Evolutionary conservation across 2,329 filamentous ascomycete species (phyloP).

Genomic region (Aureobasidium zeae): DNA sequence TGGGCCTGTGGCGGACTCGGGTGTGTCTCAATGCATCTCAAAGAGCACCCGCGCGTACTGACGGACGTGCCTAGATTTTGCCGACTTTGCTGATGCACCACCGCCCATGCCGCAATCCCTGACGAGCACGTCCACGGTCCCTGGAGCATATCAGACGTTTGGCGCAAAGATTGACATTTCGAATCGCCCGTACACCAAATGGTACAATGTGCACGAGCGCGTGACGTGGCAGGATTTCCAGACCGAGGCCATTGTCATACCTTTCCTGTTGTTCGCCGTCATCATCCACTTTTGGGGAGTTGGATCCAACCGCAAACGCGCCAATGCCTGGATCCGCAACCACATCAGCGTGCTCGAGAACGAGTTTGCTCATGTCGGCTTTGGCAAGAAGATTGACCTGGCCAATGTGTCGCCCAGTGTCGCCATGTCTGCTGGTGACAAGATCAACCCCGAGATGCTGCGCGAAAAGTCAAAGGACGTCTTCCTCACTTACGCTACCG

Average conservation of each 20-base stretch:
- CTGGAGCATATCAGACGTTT: conserved; percentile 36
- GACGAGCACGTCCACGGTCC: conserved; percentile 35
- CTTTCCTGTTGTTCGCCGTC: conserved; percentile 64
- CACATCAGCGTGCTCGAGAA: conserved; percentile 61
- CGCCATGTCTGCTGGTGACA: conserved; percentile 27
- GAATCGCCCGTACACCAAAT: conserved; percentile 70
- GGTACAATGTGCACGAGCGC: conserved; percentile 96
- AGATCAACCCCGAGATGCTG: conserved; percentile 51
- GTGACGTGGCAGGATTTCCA: conserved; percentile 75
- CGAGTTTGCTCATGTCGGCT: conserved; percentile 86
- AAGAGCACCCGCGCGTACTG: conserved; percentile 4
- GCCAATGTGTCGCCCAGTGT: conserved; percentile 31
- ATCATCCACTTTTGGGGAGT: conserved; percentile 74
- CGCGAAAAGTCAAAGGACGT: conserved; percentile 84
- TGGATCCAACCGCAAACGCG: conserved; percentile 67
- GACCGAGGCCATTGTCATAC: conserved; percentile 73
- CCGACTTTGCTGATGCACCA: conserved; percentile 78
- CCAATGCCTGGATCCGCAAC: conserved; percentile 68
- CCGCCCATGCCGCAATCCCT: conserved; percentile 49
- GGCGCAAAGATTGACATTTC: conserved; percentile 34
- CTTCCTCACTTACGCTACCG: conserved; percentile 79
- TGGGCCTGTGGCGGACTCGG: conserved; percentile 49
- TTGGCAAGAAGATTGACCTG: conserved; percentile 45
- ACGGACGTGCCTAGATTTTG: conserved; percentile 59
- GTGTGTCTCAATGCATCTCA: conserved; percentile 38